phyloP scores from a whole-genome alignment of 169 alveolate genomes.

The Eimeria maxima region DNA sequence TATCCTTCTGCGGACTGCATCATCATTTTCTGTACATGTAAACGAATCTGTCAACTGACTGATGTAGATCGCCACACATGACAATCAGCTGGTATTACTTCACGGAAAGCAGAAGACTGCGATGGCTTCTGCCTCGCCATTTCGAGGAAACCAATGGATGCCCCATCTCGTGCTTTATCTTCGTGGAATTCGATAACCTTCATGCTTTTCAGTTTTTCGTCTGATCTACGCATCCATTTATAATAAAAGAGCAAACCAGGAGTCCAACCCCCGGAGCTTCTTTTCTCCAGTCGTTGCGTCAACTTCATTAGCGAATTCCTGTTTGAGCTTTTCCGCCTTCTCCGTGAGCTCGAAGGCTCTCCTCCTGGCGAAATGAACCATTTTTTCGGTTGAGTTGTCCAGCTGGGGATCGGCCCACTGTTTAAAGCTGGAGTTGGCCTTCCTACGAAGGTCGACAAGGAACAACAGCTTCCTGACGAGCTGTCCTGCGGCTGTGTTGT shows the following conservation, averaged over 20 bases:
- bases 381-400: neutral
- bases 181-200: neutral
- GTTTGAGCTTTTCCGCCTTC: neutral
- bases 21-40: neutral
- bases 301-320: neutral
- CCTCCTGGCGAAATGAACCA: neutral
- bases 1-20: neutral
- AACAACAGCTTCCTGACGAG: neutral
- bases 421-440: neutral
- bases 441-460: neutral
- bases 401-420: neutral
- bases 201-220: neutral
- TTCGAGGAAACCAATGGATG: neutral
- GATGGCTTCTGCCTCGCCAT: neutral
- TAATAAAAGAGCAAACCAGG: constrained; percentile 22
- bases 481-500: neutral
- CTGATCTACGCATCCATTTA: neutral
- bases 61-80: neutral
- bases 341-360: neutral
- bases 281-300: neutral
- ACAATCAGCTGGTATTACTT: neutral
- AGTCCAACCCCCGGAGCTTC: neutral
- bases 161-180: neutral
- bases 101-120: neutral
- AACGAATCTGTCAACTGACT: neutral